Conservation (phyloP, 2,329 filamentous ascomycete species). For the Chrysoporthe puriensis region DNA sequence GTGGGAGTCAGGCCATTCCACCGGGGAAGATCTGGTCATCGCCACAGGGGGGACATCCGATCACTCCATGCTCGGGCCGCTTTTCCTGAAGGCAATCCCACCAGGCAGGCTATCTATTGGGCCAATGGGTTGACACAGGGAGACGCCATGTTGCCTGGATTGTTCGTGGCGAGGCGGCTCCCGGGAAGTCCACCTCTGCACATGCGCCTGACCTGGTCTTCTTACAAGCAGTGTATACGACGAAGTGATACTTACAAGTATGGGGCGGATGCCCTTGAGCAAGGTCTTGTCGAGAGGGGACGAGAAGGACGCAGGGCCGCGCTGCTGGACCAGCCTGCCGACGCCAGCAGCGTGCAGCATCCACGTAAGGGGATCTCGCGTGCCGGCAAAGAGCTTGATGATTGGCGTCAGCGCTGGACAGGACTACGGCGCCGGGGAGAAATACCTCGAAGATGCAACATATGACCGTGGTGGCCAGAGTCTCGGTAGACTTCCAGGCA, state of each 20-base stretch:
- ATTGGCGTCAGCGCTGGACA: not conserved
- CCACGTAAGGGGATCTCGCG: conserved; percentile 41
- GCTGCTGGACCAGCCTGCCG: conserved; percentile 43
- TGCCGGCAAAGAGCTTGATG: conserved; percentile 47
- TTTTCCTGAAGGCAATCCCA: not conserved
- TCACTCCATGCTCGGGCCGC: too few relatives aligned
- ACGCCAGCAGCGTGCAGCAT: conserved; percentile 45
- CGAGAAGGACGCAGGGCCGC: conserved; percentile 41
- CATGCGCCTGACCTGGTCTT: not conserved
- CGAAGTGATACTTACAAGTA: conserved; percentile 38
- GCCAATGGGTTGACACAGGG: too few relatives aligned
- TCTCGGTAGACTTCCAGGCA: conserved; percentile 46
- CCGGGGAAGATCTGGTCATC: too few relatives aligned
- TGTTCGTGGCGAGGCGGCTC: too few relatives aligned
- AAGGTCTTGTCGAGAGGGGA: conserved; percentile 43
- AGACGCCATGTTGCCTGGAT: too few relatives aligned
- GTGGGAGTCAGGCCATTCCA: too few relatives aligned
- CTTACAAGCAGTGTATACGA: not conserved
- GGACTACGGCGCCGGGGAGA: not conserved
- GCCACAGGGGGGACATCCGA: too few relatives aligned
- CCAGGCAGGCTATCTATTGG: not conserved
- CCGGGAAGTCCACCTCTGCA: too few relatives aligned
- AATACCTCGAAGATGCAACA: conserved; percentile 45
- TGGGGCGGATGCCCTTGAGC: conserved; percentile 42
- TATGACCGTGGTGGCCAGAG: conserved; percentile 46